Conservation (phyloP, 164 flowering plant species). For the grape (Vitis vinifera) region DNA sequence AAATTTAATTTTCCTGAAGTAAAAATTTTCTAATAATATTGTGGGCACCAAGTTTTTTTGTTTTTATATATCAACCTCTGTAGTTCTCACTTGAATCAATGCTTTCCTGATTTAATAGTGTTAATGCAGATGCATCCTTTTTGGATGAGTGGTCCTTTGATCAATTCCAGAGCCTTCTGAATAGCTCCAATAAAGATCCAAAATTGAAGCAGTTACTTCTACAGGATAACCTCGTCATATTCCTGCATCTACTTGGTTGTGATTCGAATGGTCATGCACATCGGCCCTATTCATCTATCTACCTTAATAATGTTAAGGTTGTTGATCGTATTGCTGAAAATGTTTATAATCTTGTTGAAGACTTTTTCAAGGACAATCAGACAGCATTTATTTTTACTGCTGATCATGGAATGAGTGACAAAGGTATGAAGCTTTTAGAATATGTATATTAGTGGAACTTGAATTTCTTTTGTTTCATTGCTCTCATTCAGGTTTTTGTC, state of each 20-base stretch:
- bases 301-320: constrained; percentile 94
- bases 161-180: constrained; percentile 80
- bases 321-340: constrained; percentile 80
- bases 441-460: neutral
- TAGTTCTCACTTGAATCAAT: constrained; percentile 24
- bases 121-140: constrained; percentile 93
- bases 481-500: neutral
- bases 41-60: neutral
- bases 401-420: constrained; percentile 99
- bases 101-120: constrained; percentile 33
- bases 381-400: constrained; percentile 97
- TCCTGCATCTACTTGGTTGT: constrained; percentile 93
- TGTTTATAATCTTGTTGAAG: constrained; percentile 73
- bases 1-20: too few species aligned
- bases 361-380: constrained; percentile 77
- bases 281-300: constrained; percentile 84
- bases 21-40: neutral
- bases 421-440: constrained; percentile 54
- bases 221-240: constrained; percentile 75
- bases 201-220: constrained; percentile 66
- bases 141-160: constrained; percentile 99
- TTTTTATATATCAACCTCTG: neutral
- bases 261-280: constrained; percentile 99
- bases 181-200: constrained; percentile 70
- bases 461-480: neutral